Conservation (phyloP, 2,329 filamentous ascomycete genomes). For the Botrytis fragariae region DNA sequence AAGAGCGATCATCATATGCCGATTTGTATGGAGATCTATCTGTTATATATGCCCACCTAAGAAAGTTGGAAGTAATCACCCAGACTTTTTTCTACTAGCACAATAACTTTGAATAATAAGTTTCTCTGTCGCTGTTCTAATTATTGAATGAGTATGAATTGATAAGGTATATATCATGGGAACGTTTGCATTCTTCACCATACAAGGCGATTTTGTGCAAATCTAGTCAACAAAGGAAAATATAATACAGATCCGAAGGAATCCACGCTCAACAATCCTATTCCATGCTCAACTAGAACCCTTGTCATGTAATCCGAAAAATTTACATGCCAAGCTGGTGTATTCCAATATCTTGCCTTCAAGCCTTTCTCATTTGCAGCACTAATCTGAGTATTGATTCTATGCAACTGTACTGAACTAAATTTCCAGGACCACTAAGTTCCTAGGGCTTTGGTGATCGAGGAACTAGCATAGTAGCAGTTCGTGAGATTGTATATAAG, state of each 20-base stretch:
- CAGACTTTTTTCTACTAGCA: not conserved
- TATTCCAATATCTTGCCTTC: constrained; percentile 44
- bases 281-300: constrained; percentile 40
- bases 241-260: constrained; percentile 19
- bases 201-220: not conserved
- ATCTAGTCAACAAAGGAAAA: constrained; percentile 2
- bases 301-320: constrained; percentile 43
- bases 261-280: constrained; percentile 46
- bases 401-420: constrained; percentile 38
- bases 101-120: not conserved
- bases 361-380: constrained; percentile 37
- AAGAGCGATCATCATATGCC: not conserved
- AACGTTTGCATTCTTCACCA: not conserved
- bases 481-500: constrained; percentile 32
- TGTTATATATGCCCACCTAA: not conserved
- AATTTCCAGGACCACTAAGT: constrained; percentile 24
- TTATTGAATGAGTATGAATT: not conserved
- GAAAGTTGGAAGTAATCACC: not conserved
- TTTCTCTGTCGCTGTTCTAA: not conserved
- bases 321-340: constrained; percentile 42
- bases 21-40: not conserved
- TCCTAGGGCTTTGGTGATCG: constrained; percentile 22
- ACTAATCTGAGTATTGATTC: constrained; percentile 36
- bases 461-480: constrained; percentile 34
- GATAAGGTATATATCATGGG: not conserved